These are phyloP conservation scores for Fusarium incarnatum DNA, from an alignment of 2,329 filamentous ascomycete genomes.

Conservation along the genomic window DNA sequence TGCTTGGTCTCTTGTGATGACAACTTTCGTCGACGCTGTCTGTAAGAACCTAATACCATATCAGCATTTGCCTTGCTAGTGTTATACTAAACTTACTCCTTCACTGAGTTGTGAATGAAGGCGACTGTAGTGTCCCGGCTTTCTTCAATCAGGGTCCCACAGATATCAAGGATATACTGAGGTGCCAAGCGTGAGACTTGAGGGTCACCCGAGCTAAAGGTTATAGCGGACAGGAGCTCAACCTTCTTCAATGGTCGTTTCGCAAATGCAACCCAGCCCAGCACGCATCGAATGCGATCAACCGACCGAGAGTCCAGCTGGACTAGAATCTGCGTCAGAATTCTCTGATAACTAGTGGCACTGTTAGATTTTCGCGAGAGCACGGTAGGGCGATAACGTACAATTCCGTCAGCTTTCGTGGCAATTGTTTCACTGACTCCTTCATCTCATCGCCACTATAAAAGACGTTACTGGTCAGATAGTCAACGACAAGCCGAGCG, in stretches of 20 bases:
- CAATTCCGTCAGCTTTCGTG: constrained; percentile 23
- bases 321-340: constrained; percentile 16
- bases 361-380: background rate
- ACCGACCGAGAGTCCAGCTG: constrained; percentile 14
- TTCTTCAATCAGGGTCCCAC: constrained; percentile 11
- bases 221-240: constrained; percentile 22
- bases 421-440: background rate
- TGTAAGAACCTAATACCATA: constrained; percentile 8
- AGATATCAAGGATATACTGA: constrained; percentile 1
- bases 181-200: background rate
- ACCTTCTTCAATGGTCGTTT: constrained; percentile 15
- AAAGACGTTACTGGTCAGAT: constrained; percentile 30
- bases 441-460: constrained; percentile 19
- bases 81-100: constrained; percentile 9
- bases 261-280: constrained; percentile 27
- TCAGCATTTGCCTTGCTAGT: fast-evolving
- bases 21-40: background rate
- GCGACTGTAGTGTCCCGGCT: constrained; percentile 9
- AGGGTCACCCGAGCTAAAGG: constrained; percentile 1
- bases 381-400: fast-evolving
- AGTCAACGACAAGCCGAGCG: constrained; percentile 35
- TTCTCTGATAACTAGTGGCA: constrained; percentile 12
- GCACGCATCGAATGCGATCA: constrained; percentile 9
- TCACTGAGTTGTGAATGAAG: constrained; percentile 34
- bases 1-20: background rate